phyloP scores from a whole-genome alignment of 352 stramenopile species.

The Aphanomyces invadans region DNA sequence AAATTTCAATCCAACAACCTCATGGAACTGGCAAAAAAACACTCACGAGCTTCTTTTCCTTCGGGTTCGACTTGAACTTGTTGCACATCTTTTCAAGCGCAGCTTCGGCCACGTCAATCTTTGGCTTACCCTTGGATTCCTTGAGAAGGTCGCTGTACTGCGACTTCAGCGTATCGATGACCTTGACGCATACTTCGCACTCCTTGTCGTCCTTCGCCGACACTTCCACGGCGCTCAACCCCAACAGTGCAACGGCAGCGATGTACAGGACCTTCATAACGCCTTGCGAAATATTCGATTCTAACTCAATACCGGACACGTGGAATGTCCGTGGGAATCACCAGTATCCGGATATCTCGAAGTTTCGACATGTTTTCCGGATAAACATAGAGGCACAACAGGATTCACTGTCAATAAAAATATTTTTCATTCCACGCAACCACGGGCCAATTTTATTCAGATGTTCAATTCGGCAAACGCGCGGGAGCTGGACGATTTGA shows the following conservation, averaged over 20 bases:
- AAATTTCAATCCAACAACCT: slow-evolving; percentile 25
- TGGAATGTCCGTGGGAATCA: slow-evolving; percentile 7
- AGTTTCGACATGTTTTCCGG: background rate
- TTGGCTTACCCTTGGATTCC: slow-evolving; percentile 70
- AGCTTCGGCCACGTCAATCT: slow-evolving; percentile 63
- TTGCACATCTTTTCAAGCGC: slow-evolving; percentile 81
- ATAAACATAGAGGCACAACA: background rate
- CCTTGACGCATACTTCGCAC: slow-evolving; percentile 92
- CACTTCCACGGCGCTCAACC: slow-evolving; percentile 32
- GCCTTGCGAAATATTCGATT: background rate
- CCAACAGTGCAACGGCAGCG: slow-evolving; percentile 44
- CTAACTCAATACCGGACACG: slow-evolving; percentile 13
- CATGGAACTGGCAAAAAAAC: background rate
- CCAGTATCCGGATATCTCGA: slow-evolving; percentile 9
- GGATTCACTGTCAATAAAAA: background rate
- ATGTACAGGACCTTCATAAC: slow-evolving; percentile 20
- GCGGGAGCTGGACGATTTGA: no score
- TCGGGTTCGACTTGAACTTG: slow-evolving; percentile 69
- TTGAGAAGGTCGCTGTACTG: slow-evolving; percentile 54
- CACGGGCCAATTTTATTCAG: background rate
- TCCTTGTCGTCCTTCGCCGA: slow-evolving; percentile 68
- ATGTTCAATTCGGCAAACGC: no score
- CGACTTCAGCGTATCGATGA: slow-evolving; percentile 81
- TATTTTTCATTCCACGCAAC: background rate
- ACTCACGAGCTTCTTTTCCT: slow-evolving; percentile 88